Evolutionary conservation across 2,329 filamentous ascomycete genomes (phyloP).

Genomic region (Xylariaceae sp.): DNA sequence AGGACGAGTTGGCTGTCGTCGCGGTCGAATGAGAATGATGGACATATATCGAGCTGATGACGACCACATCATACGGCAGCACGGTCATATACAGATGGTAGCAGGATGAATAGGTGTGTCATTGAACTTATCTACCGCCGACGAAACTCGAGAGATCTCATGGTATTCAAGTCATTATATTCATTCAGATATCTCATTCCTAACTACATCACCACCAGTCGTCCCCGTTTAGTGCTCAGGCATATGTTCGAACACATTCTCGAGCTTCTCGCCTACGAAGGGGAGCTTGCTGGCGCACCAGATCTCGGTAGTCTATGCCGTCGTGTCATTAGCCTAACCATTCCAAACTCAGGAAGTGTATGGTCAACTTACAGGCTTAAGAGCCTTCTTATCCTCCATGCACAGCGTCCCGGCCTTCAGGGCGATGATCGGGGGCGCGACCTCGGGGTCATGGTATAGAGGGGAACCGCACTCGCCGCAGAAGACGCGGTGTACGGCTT

Average conservation of each 20-base stretch:
- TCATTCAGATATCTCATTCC: background rate
- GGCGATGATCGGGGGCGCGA: constrained; percentile 64
- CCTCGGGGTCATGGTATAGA: constrained; percentile 65
- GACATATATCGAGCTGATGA: too few species aligned
- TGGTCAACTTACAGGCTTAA: constrained; percentile 53
- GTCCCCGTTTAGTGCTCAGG: constrained; percentile 34
- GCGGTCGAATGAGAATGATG: too few species aligned
- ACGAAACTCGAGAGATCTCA: constrained; percentile 15
- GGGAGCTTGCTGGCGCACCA: constrained; percentile 65
- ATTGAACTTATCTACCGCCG: constrained; percentile 16
- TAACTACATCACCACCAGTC: background rate
- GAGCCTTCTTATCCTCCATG: constrained; percentile 58
- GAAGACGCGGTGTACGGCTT: constrained; percentile 62
- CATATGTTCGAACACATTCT: constrained; percentile 60
- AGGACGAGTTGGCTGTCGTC: too few species aligned
- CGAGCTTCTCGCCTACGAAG: constrained; percentile 62
- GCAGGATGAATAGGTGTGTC: background rate
- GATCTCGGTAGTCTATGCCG: constrained; percentile 56
- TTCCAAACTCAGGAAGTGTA: too few species aligned
- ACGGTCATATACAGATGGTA: too few species aligned
- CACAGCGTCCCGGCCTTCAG: constrained; percentile 63
- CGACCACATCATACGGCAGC: too few species aligned
- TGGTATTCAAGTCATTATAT: constrained; percentile 11
- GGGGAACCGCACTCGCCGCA: constrained; percentile 65
- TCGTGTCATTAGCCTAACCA: constrained; percentile 2